Conservation (phyloP, 1,284 basidiomycete genomes). For the Ustilago crameri region DNA sequence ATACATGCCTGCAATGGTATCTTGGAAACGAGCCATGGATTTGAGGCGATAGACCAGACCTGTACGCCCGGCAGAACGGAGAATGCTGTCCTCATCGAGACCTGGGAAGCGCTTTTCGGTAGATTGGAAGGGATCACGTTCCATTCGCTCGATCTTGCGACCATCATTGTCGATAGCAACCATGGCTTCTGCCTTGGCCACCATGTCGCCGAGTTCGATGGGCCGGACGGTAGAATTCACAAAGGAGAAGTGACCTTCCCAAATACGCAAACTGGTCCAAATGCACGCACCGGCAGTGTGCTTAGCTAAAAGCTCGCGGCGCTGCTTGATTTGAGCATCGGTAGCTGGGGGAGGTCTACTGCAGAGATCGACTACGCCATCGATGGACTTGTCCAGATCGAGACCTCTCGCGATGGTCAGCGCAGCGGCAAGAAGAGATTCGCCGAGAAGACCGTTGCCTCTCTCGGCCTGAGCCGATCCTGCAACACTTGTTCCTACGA, state of each 20-base stretch:
- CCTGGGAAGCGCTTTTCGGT: conserved; percentile 46
- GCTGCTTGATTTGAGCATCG: conserved; percentile 6
- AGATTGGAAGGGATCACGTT: conserved; percentile 38
- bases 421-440: conserved; percentile 39
- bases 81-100: conserved; percentile 47
- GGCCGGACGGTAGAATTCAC: conserved; percentile 44
- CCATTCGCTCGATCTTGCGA: conserved; percentile 33
- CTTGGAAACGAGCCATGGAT: conserved; percentile 43
- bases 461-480: conserved; percentile 34
- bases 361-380: conserved; percentile 24
- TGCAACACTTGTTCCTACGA: conserved; percentile 43
- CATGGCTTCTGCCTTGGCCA: conserved; percentile 21
- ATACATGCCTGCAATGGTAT: conserved; percentile 40
- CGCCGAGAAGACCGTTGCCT: conserved; percentile 44
- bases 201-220: conserved; percentile 27
- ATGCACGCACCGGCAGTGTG: conserved; percentile 37
- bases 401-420: conserved; percentile 43
- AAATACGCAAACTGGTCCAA: conserved; percentile 46
- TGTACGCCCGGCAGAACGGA: conserved; percentile 43
- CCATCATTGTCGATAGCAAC: conserved; percentile 41
- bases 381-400: conserved; percentile 48
- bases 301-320: conserved; percentile 20
- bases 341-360: conserved; percentile 1
- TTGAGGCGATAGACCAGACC: conserved; percentile 39
- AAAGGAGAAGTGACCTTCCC: conserved; percentile 50